phyloP scores from a whole-genome alignment of 108 stramenopile genomes.

The Epithemia pelagica region DNA sequence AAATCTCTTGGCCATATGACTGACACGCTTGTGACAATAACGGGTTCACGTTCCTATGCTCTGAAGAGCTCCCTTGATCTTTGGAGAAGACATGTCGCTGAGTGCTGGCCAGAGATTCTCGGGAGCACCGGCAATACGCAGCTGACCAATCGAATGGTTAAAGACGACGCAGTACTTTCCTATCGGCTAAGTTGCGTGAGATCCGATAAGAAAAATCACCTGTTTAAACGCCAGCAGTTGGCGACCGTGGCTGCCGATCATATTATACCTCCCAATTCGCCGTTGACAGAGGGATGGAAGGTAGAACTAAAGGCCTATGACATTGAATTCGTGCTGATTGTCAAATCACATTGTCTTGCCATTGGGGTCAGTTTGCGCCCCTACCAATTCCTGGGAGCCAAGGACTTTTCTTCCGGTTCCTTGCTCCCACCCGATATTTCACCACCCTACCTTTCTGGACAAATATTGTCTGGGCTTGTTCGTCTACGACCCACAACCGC shows the following conservation, averaged over 20 bases:
- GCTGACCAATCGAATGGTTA: background rate
- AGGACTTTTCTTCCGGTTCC: conserved; percentile 28
- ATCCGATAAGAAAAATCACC: conserved; percentile 23
- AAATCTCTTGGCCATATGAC: background rate
- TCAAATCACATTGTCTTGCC: conserved; percentile 25
- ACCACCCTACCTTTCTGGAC: conserved; percentile 28
- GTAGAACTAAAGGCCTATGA: conserved; percentile 57
- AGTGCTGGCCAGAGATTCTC: background rate
- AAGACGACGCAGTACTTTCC: background rate
- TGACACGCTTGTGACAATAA: background rate
- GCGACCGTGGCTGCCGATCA: conserved; percentile 11
- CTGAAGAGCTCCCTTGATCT: background rate
- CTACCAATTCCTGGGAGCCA: conserved; percentile 41
- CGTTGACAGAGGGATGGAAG: conserved; percentile 17
- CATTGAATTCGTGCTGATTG: conserved; percentile 38
- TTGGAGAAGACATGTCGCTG: conserved; percentile 1
- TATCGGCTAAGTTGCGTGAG: conserved; percentile 30
- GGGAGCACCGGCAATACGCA: background rate
- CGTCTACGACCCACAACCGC: conserved; percentile 52
- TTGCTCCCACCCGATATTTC: conserved; percentile 46
- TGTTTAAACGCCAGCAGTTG: conserved; percentile 29
- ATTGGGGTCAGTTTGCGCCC: conserved; percentile 40
- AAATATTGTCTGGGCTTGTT: conserved; percentile 20
- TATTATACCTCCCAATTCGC: conserved; percentile 16
- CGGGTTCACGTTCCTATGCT: background rate